Evolutionary conservation across 768 basidiomycete genomes (phyloP), one percentile per base, ranked within the genome.

Genomic region (Amanita rubescens): DNA sequence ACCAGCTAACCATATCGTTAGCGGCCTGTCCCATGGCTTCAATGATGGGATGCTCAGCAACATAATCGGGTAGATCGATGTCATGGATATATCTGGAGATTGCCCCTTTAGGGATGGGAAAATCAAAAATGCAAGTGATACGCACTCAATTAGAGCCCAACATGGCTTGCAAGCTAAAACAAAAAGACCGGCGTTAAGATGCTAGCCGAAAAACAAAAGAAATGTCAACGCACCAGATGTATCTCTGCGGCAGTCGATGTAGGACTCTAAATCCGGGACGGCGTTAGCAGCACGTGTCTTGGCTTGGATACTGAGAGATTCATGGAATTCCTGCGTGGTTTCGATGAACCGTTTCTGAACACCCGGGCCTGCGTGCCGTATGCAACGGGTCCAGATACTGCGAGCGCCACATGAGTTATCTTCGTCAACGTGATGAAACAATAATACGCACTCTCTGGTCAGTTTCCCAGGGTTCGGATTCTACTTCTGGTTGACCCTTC

Each of bases 1-100:
- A 87, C 86, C 85, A 88, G n/a, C 85, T 81, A 51, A 90, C 84
- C 51, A 90, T 72, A 59, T 90, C 88, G 55, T 90, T 90, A 17
- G 87, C 75, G 17, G 79, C 76, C 61, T 87, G 79, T 47, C 80
- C 81, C 51, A 90, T 74, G 50, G 76, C 75, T 51, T 65, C 67
- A 20, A 90, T 75, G 50, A 79, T 62, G 2, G 83, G 84, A 62
- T 89, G 77, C 14, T 83, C 77, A 63, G 80, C 79, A 32, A 89
- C 85, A 55, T 71, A 77, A 58, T 87, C 83, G 1, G 88, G 88
- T 22, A 90, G 74, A 55, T 85, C 78, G 51, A 90, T 79, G 58
- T 79, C 76, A 50, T 82, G 72, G 34, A 80, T 82, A 62, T 86
- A 88, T 68, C 75, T 77, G 54, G 24, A 7, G 12, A 34, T 42